A percentile compares a stretch with the other conserved stretches of the same genome.
Evolutionary conservation across 305 asterid genomes (phyloP).

Genomic region (Fraxinus xanthoxyloides): DNA sequence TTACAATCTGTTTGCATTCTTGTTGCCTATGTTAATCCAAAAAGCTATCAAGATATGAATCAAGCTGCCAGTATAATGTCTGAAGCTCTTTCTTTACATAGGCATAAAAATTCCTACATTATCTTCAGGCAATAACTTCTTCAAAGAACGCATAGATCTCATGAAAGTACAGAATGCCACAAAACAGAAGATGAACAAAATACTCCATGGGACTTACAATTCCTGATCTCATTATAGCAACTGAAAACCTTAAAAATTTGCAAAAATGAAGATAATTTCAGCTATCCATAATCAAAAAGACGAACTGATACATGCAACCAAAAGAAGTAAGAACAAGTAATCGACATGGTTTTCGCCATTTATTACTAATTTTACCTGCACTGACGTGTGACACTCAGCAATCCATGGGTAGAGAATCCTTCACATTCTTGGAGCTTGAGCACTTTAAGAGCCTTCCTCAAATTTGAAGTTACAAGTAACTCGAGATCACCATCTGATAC

Average conservation of each 20-base stretch:
- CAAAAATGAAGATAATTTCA: too few species aligned
- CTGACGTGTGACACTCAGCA: neutral
- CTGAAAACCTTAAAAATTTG: too few species aligned
- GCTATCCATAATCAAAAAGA: neutral
- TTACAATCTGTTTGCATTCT: conserved; percentile 58
- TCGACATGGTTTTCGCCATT: neutral
- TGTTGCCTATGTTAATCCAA: conserved; percentile 68
- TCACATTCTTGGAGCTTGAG: neutral
- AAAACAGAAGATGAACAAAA: neutral
- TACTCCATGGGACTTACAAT: neutral
- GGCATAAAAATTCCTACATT: neutral
- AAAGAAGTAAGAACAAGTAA: neutral
- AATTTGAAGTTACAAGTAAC: neutral
- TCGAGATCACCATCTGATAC: neutral
- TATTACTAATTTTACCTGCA: neutral
- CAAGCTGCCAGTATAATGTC: too few species aligned
- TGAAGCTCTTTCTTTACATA: conserved; percentile 28
- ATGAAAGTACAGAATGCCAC: too few species aligned
- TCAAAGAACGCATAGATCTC: neutral
- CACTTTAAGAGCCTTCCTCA: neutral
- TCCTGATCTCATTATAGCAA: too few species aligned
- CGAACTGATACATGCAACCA: neutral
- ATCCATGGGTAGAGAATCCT: neutral
- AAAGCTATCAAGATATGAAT: conserved; percentile 56
- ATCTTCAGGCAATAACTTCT: neutral